phyloP scores from a whole-genome alignment of 257 asterid genomes.

The Echium plantagineum region DNA sequence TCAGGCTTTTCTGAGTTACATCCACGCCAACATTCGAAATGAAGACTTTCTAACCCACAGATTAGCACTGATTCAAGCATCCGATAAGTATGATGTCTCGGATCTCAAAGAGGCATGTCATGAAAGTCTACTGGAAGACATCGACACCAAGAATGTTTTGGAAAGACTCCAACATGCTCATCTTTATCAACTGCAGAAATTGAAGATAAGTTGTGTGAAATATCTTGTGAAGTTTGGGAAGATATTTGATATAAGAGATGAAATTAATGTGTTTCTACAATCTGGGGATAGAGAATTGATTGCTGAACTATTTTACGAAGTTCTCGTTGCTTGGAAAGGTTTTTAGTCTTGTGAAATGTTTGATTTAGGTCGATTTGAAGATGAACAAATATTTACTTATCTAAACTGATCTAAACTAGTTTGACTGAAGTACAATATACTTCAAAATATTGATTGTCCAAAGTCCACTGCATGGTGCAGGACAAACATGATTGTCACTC shows the following conservation, averaged over 20 bases:
- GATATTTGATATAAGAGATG: slow-evolving; percentile 62
- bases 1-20: slow-evolving; percentile 60
- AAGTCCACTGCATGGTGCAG: not conserved
- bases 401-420: not conserved
- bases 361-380: no score
- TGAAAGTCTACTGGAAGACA: slow-evolving; percentile 67
- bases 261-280: slow-evolving; percentile 47
- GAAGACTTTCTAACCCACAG: slow-evolving; percentile 58
- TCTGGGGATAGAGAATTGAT: slow-evolving; percentile 68
- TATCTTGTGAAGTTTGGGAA: slow-evolving; percentile 85
- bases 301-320: slow-evolving; percentile 54
- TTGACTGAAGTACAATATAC: slow-evolving; percentile 1
- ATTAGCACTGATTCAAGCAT: slow-evolving; percentile 68
- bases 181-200: slow-evolving; percentile 55
- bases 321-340: slow-evolving; percentile 81
- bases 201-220: slow-evolving; percentile 60
- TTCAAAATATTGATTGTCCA: no score
- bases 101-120: slow-evolving; percentile 84
- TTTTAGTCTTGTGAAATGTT: slow-evolving; percentile 22
- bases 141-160: slow-evolving; percentile 57
- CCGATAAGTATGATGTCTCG: slow-evolving; percentile 64
- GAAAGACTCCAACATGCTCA: slow-evolving; percentile 80
- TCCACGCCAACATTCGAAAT: slow-evolving; percentile 50
- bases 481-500: not conserved
- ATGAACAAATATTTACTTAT: no score